These are phyloP conservation scores for Apiotrichum domesticum DNA, from an alignment of 1,284 basidiomycete species.

Conservation along the genomic window DNA sequence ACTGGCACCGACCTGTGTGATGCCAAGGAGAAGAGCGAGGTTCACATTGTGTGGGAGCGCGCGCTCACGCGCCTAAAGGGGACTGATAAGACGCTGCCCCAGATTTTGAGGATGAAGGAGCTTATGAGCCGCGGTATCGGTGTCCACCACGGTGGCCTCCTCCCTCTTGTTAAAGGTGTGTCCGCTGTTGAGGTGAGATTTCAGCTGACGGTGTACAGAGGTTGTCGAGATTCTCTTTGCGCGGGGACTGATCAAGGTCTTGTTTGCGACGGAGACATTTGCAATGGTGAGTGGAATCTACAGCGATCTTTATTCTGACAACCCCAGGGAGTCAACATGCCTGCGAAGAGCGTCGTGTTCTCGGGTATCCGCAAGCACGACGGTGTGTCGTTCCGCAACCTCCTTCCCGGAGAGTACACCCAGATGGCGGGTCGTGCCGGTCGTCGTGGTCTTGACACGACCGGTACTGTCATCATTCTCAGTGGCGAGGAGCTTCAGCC, in stretches of 20 bases:
- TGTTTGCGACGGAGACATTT: slow-evolving; percentile 99
- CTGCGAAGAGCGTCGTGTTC: slow-evolving; percentile 94
- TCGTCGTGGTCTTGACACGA: slow-evolving; percentile 87
- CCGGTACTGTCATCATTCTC: slow-evolving; percentile 92
- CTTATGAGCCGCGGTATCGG: slow-evolving; percentile 88
- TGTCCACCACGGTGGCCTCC: slow-evolving; percentile 92
- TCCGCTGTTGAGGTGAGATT: not conserved
- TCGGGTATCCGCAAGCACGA: slow-evolving; percentile 95
- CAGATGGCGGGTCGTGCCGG: slow-evolving; percentile 99
- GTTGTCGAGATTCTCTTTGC: slow-evolving; percentile 96
- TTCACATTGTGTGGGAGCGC: slow-evolving; percentile 89
- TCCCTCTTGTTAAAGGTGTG: slow-evolving; percentile 91
- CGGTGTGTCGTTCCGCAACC: slow-evolving; percentile 75
- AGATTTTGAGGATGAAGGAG: slow-evolving; percentile 87
- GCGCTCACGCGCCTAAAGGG: slow-evolving; percentile 87
- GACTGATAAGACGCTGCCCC: slow-evolving; percentile 87
- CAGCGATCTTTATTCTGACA: not conserved
- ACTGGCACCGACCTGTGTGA: slow-evolving; percentile 83
- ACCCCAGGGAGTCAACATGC: slow-evolving; percentile 94
- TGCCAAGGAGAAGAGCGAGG: slow-evolving; percentile 86
- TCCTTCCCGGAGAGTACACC: slow-evolving; percentile 87
- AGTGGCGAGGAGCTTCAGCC: slow-evolving; percentile 76
- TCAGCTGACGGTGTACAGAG: slow-evolving; percentile 68
- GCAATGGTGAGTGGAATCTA: slow-evolving; percentile 68
- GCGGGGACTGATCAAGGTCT: slow-evolving; percentile 88